Evolutionary conservation across 2,329 filamentous ascomycete genomes (phyloP).

Genomic region (Orbilia ellipsospora): DNA sequence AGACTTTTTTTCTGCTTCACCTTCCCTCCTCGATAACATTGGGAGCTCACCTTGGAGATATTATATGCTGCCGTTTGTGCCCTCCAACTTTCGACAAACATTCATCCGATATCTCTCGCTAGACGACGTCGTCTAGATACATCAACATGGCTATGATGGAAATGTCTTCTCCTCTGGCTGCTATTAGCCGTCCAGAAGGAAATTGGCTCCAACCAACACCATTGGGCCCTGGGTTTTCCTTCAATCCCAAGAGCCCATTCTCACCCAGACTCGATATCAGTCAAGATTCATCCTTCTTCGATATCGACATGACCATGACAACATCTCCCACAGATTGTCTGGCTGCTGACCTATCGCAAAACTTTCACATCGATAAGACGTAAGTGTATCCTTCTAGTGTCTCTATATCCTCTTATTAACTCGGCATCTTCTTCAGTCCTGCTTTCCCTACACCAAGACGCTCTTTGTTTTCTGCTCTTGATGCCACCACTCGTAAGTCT

Average conservation of each 20-base stretch:
- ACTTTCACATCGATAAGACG: conserved; percentile 97
- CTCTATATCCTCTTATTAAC: conserved; percentile 18
- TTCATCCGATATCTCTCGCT: conserved; percentile 12
- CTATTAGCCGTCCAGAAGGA: conserved; percentile 47
- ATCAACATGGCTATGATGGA: conserved; percentile 47
- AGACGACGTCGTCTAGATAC: conserved; percentile 5
- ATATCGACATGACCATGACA: conserved; percentile 75
- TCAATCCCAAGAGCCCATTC: conserved; percentile 35
- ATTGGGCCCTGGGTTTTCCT: conserved; percentile 31
- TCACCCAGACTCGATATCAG: conserved; percentile 47
- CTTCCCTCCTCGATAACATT: not conserved
- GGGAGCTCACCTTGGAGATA: not conserved
- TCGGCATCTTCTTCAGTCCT: conserved; percentile 68
- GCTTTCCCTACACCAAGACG: conserved; percentile 84
- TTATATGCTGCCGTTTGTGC: conserved; percentile 25
- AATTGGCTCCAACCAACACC: conserved; percentile 51
- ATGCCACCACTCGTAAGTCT: conserved; percentile 58
- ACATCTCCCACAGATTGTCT: conserved; percentile 92
- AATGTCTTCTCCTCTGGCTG: conserved; percentile 52
- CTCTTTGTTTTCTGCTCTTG: conserved; percentile 80
- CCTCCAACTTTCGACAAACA: conserved; percentile 7
- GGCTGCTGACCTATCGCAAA: conserved; percentile 93
- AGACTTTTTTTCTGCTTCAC: conserved; percentile 1
- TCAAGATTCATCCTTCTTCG: conserved; percentile 73
- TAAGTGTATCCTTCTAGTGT: conserved; percentile 65